Percentiles rank a stretch among this genome's conserved stretches.
Conservation (phyloP, 192 early-diverging fungal species). For the Backusella macrospora region DNA sequence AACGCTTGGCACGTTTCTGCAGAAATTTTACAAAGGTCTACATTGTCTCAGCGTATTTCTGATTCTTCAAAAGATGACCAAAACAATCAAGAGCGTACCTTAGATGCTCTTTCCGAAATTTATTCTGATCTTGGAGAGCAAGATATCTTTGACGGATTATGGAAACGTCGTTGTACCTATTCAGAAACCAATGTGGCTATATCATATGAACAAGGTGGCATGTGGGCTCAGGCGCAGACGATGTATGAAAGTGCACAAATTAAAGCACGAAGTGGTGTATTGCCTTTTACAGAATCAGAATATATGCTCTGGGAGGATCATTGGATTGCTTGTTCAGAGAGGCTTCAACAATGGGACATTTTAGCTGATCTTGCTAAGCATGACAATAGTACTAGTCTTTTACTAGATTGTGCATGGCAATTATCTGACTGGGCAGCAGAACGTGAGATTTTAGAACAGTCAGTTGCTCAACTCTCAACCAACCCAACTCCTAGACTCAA, state of each 20-base stretch:
- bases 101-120: constrained; percentile 89
- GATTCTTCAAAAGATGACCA: constrained; percentile 80
- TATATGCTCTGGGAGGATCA: constrained; percentile 98
- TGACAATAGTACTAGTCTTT: constrained; percentile 83
- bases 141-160: constrained; percentile 92
- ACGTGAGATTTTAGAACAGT: constrained; percentile 71
- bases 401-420: constrained; percentile 93
- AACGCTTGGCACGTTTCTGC: constrained; percentile 91
- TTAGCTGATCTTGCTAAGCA: constrained; percentile 90
- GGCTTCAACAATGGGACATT: constrained; percentile 98
- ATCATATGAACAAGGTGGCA: constrained; percentile 91
- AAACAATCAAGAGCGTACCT: constrained; percentile 81
- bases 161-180: constrained; percentile 88
- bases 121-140: constrained; percentile 84
- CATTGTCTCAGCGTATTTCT: constrained; percentile 42
- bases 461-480: constrained; percentile 65
- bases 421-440: constrained; percentile 93
- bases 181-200: constrained; percentile 95
- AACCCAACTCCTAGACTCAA: constrained; percentile 69
- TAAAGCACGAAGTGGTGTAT: constrained; percentile 82
- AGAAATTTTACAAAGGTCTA: constrained; percentile 79
- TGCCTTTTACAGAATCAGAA: constrained; percentile 93
- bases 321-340: constrained; percentile 90
- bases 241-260: constrained; percentile 92
- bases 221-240: constrained; percentile 91